Evolutionary conservation across 495 filamentous ascomycete genomes (phyloP), one percentile per base, ranked within the genome.

Genomic region (Xeromyces bisporus): DNA sequence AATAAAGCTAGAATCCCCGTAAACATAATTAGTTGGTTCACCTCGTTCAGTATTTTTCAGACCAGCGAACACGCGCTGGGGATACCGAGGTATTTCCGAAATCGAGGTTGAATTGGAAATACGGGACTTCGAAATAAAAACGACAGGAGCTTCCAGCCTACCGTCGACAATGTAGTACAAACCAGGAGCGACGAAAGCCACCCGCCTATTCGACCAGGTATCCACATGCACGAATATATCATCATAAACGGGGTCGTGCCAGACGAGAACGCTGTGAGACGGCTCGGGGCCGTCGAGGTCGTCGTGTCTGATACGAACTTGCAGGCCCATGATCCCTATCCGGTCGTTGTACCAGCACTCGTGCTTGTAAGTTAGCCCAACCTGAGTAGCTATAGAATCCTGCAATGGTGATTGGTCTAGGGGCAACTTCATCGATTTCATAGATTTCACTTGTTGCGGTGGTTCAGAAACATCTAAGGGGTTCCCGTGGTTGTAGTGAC

Each of bases 131-230:
- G n/a, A n/a, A n/a, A n/a, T n/a, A n/a, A n/a, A n/a, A 42, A 10
- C 42, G 32, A 10, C 25, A 33, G 10, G 29, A 39, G 17, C 37
- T 42, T 15, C 39, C 45, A 15, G 36, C 26, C 40, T 37, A n/a
- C 40, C 40, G 15, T 26, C 38, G 18, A 44, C 14, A 18, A 39
- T 44, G 35, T 48, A 48, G 9, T 44, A 15, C 13, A 48, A 23
- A 20, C 36, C 27, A 1, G 15, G 28, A 21, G 29, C 39, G 17
- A 44, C 33, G 8, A 29, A 26, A 2, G 39, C 29, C 23, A 44
- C 38, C 14, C 36, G 33, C 10, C 36, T 20, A 3, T 36, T 29
- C 18, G 23, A 6, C 20, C 20, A 21, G 20, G 4, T 9, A 9
- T 21, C 20, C 20, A 21, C 20, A 21, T 21, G 20, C 4, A 21